Conservation (phyloP, 176 grass and related monocot species). For the Carex parvula region DNA sequence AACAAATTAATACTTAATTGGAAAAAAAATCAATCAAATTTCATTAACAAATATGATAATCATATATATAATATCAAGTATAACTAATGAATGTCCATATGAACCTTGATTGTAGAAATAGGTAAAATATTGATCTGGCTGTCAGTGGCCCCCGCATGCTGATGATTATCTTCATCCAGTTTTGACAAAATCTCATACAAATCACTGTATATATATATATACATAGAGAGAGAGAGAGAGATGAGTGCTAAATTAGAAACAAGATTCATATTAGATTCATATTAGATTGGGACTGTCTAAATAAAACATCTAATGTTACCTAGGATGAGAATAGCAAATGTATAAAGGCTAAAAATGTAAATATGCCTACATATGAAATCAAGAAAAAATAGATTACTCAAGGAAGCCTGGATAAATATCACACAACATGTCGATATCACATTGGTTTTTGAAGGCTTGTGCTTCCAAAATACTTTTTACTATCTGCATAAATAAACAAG, state of each 20-base stretch:
- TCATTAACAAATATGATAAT: background rate
- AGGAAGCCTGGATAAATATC: conserved; percentile 2
- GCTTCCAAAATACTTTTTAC: conserved; percentile 47
- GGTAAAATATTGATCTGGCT: conserved; percentile 70
- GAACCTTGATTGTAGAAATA: conserved; percentile 56
- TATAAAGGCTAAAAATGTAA: background rate
- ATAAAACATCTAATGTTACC: background rate
- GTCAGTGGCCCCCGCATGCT: conserved; percentile 44
- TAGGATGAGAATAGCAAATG: background rate
- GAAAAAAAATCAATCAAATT: too few species aligned
- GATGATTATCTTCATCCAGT: conserved; percentile 35
- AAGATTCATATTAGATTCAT: too few species aligned
- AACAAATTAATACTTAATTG: background rate
- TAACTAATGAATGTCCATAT: background rate
- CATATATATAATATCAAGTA: background rate
- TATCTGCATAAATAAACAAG: conserved; percentile 43
- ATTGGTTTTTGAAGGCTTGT: conserved; percentile 42
- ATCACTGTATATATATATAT: conserved; percentile 29
- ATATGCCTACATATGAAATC: background rate
- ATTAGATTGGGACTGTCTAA: background rate
- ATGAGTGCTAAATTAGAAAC: conserved; percentile 1
- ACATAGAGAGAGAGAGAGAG: background rate
- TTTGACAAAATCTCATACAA: conserved; percentile 47
- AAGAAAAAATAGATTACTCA: background rate
- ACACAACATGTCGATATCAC: conserved; percentile 37